Conservation (phyloP, 768 basidiomycete species). For the Cystobasidium ongulense region DNA sequence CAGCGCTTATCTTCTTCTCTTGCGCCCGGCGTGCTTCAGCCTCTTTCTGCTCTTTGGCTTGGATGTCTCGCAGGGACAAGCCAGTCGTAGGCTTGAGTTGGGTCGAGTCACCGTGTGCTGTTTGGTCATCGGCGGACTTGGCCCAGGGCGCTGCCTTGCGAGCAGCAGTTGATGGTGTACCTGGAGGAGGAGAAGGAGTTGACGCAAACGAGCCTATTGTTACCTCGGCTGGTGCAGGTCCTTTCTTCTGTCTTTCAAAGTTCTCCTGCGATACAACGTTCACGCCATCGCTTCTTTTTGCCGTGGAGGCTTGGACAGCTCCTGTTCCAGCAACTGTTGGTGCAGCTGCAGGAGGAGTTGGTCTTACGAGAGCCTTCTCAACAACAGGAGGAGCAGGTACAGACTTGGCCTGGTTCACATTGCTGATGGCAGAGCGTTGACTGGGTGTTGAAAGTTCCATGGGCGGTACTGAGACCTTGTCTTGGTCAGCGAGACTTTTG, state of each 20-base stretch:
- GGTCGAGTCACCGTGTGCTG: neutral
- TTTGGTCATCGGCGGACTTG: slow-evolving; percentile 1
- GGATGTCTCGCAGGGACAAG: slow-evolving; percentile 76
- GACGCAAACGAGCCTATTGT: neutral
- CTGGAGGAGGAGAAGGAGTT: neutral
- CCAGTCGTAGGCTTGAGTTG: neutral
- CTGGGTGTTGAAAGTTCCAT: neutral
- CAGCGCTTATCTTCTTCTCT: slow-evolving; percentile 56
- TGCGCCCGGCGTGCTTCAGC: slow-evolving; percentile 64
- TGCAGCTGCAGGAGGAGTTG: neutral
- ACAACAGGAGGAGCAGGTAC: neutral
- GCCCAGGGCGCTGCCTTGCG: neutral
- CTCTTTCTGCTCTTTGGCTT: slow-evolving; percentile 80
- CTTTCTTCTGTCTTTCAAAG: slow-evolving; percentile 27
- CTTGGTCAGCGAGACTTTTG: neutral
- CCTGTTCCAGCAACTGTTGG: neutral
- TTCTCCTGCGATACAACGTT: slow-evolving; percentile 1
- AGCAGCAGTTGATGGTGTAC: neutral
- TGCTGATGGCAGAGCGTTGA: neutral
- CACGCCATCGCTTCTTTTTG: neutral
- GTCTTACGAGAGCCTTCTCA: neutral
- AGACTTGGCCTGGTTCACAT: neutral
- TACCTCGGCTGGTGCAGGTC: neutral
- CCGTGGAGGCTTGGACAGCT: neutral
- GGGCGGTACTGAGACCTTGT: neutral